Evolutionary conservation across 78 protist species (phyloP).

Genomic region (Anaeramoeba ignava): DNA sequence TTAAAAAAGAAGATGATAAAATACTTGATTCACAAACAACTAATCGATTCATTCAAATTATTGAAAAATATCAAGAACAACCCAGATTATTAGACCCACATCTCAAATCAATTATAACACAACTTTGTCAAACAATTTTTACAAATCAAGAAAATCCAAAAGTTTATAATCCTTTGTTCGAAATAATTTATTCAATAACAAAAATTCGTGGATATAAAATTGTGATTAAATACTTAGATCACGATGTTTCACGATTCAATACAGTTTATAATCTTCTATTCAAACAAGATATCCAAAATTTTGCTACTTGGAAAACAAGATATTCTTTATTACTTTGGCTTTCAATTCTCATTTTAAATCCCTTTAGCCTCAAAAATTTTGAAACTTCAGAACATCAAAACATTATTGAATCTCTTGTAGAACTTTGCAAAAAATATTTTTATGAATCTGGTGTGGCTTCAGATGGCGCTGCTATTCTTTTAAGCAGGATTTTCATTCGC

Average conservation of each 20-base stretch:
- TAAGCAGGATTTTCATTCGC: neutral
- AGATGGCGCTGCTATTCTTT: neutral
- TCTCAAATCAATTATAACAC: neutral
- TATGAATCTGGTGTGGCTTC: neutral
- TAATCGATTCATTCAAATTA: too few relatives aligned
- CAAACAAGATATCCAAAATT: neutral
- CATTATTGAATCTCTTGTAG: neutral
- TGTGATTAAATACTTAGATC: neutral
- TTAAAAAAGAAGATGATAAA: too few relatives aligned
- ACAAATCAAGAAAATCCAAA: neutral
- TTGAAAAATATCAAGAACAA: neutral
- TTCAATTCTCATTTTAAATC: conserved; percentile 61
- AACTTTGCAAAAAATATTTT: neutral
- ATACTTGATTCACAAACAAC: too few relatives aligned
- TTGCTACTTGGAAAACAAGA: conserved; percentile 59
- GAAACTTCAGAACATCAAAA: conserved; percentile 20
- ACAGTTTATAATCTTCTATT: conserved; percentile 8
- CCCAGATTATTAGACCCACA: neutral
- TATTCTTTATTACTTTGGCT: conserved; percentile 77
- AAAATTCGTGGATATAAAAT: neutral
- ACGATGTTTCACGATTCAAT: neutral
- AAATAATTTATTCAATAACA: neutral
- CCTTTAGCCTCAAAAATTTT: conserved; percentile 60
- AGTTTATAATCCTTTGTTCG: neutral
- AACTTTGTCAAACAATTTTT: neutral